Conservation (phyloP, 805 yeast genomes). For the Zygoascus flipseniorum region DNA sequence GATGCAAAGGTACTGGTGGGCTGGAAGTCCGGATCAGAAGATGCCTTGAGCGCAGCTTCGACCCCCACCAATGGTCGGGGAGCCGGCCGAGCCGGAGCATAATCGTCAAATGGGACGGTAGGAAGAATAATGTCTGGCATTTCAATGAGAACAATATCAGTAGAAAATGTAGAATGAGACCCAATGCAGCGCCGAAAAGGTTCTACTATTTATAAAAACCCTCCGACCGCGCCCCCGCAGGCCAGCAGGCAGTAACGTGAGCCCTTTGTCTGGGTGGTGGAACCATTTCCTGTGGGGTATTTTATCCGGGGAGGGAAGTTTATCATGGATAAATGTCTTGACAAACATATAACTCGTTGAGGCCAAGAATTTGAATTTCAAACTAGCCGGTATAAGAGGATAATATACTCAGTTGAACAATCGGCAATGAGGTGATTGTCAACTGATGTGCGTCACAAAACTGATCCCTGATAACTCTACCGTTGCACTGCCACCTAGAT, state of each 20-base stretch:
- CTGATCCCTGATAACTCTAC: too few relatives aligned
- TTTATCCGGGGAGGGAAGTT: neutral
- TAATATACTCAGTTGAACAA: too few relatives aligned
- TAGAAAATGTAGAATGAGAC: too few relatives aligned
- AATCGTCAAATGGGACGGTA: constrained; percentile 13
- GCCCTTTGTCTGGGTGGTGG: neutral
- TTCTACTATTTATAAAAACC: neutral
- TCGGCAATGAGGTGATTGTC: too few relatives aligned
- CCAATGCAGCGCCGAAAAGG: neutral
- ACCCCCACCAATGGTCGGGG: constrained; percentile 22
- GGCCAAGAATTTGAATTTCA: too few relatives aligned
- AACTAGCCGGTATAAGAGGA: too few relatives aligned
- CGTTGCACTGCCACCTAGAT: too few relatives aligned
- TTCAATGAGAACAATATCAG: neutral
- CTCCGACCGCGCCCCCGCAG: neutral
- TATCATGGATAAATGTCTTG: too few relatives aligned
- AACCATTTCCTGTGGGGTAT: neutral
- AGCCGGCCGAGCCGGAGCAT: constrained; percentile 18
- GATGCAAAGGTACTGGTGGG: constrained; percentile 23
- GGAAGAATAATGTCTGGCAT: neutral
- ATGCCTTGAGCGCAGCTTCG: constrained; percentile 22
- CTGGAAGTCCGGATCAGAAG: constrained; percentile 17
- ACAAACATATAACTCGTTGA: too few relatives aligned
- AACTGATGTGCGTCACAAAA: too few relatives aligned
- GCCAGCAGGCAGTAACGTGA: neutral